These are phyloP conservation scores for Volvariella surrecta DNA, from an alignment of 1,284 basidiomycete genomes.

Conservation along the genomic window DNA sequence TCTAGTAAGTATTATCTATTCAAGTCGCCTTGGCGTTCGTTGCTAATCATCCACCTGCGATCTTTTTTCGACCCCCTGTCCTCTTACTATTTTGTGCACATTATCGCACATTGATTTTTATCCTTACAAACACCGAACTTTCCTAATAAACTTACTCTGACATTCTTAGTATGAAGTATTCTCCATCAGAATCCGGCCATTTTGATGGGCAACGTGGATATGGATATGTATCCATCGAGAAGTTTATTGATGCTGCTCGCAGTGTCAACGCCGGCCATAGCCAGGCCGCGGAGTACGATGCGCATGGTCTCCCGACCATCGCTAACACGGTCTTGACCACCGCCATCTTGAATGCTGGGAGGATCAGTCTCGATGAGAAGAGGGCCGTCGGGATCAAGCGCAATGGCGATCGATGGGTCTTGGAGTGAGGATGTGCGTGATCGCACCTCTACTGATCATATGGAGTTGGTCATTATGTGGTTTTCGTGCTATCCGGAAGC, in stretches of 20 bases:
- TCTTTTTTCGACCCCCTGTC: no score
- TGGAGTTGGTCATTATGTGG: no score
- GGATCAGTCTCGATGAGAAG: constrained; percentile 84
- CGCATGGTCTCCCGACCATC: constrained; percentile 80
- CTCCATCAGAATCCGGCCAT: constrained; percentile 83
- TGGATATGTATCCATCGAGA: constrained; percentile 86
- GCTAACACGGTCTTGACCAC: constrained; percentile 85
- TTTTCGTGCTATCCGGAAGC: no score
- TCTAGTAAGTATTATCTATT: constrained; percentile 57
- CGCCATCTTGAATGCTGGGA: constrained; percentile 85
- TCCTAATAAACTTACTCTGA: background rate
- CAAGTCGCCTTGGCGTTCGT: constrained; percentile 5
- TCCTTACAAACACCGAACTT: no score
- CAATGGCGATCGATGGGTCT: constrained; percentile 54
- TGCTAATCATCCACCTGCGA: no score
- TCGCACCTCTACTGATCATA: no score
- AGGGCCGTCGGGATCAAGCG: constrained; percentile 71
- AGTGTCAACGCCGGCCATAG: constrained; percentile 67
- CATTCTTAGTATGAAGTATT: constrained; percentile 77
- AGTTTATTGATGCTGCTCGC: constrained; percentile 78
- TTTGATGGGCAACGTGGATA: constrained; percentile 93
- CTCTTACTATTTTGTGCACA: background rate
- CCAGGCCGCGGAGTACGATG: constrained; percentile 68
- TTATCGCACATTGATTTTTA: background rate
- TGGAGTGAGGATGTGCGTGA: constrained; percentile 40